Evolutionary conservation across 116 monocot species (phyloP), one percentile per base, ranked within the genome.

Genomic region (Thalassia testudinum): DNA sequence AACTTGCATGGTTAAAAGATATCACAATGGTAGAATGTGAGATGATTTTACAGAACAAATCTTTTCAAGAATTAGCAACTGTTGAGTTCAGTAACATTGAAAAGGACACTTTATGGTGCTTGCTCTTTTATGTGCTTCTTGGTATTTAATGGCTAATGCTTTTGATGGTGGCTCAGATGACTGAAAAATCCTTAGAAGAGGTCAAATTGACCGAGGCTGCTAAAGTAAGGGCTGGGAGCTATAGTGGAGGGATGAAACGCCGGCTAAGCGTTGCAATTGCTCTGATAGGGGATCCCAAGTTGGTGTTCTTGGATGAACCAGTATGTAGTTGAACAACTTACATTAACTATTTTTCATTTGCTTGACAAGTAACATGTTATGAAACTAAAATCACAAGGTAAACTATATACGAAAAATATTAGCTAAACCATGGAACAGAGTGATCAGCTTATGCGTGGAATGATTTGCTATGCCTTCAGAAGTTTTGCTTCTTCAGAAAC

Each of bases 271-370:
- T 92, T 53, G 91, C 91, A 24, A 77, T 86, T 54, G 78, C 92
- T 49, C 76, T 92, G 23, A 79, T 92, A 23, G 86, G 87, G 7
- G 86, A 92, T 61, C 92, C 92, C 49, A 86, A 86, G 59, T 42
- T 92, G 70, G 79, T 92, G 56, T 92, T 92, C 62, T 67, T 92
- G 38, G 92, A 92, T 66, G 92, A 92, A 72, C 92, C 92, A 28
- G 86, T 86, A 82, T 21, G 66, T 37, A 23, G 47, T 34, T 34
- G 10, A 34, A 34, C 30, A 34, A 34, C 10, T 34, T 34, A n/a
- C 30, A 56, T 10, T 15, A 53, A 1, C 16, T 21, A 18, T 47
- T 47, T 47, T 44, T 16, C 44, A 1, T 8, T 14, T 17, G 5
- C 13, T 44, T 7, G 38, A 38, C 10, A 13, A 7, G 10, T 38